Evolutionary conservation across 2,329 filamentous ascomycete genomes (phyloP).

Genomic region (Parafenestella ontariensis): DNA sequence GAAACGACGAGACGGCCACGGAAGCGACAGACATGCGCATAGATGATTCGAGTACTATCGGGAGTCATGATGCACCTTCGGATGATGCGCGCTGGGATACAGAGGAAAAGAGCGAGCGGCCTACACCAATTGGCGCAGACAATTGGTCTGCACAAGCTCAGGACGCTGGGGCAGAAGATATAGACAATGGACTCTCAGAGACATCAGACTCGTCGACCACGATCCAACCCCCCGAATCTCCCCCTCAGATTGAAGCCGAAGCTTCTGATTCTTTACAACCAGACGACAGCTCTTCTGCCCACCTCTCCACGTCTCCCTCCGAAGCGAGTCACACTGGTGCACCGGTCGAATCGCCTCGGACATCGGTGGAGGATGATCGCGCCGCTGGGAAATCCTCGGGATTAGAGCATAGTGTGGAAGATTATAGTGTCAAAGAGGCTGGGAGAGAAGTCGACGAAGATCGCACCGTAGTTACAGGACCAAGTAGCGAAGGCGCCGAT

Average conservation of each 20-base stretch:
- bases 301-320: conserved; percentile 46
- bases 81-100: conserved; percentile 11
- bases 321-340: conserved; percentile 43
- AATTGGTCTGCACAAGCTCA: conserved; percentile 18
- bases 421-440: not conserved
- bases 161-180: conserved; percentile 8
- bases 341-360: conserved; percentile 43
- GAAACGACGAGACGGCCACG: conserved; percentile 2
- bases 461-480: no score
- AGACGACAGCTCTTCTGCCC: conserved; percentile 43
- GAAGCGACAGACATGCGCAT: conserved; percentile 2
- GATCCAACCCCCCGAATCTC: conserved; percentile 28
- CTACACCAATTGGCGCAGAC: conserved; percentile 6
- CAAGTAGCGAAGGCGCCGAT: not conserved
- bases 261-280: conserved; percentile 11
- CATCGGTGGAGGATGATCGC: conserved; percentile 46
- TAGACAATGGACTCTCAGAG: conserved; percentile 33
- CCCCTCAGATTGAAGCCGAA: conserved; percentile 4
- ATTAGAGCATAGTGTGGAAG: not conserved
- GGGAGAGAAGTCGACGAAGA: not conserved
- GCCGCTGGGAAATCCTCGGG: not conserved
- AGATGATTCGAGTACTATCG: not conserved
- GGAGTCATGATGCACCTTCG: not conserved
- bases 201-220: conserved; percentile 43
- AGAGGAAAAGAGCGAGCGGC: not conserved